Conservation (phyloP, 345 rosid genomes). For the Gossypium turneri region DNA sequence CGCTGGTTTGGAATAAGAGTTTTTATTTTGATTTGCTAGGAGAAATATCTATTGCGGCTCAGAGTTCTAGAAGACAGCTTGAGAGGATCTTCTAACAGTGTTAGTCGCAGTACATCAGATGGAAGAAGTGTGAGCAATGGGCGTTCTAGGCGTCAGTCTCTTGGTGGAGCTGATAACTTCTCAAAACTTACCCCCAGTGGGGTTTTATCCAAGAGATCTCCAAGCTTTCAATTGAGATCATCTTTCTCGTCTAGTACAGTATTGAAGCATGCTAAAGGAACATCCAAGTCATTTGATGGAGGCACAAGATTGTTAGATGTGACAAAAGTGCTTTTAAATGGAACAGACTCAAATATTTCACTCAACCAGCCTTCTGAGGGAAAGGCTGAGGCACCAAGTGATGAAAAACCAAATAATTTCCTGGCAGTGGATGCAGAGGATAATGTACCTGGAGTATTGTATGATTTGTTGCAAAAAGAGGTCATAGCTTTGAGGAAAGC, state of each 20-base stretch:
- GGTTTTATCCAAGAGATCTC: conserved; percentile 60
- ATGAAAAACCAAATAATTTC: conserved; percentile 52
- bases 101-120: conserved; percentile 45
- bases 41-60: conserved; percentile 80
- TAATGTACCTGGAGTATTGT: conserved; percentile 67
- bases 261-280: conserved; percentile 92
- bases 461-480: conserved; percentile 90
- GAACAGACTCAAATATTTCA: conserved; percentile 48
- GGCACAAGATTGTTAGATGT: conserved; percentile 78
- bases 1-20: conserved; percentile 16
- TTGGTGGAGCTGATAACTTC: conserved; percentile 77
- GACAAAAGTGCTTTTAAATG: conserved; percentile 64
- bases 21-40: conserved; percentile 41
- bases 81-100: conserved; percentile 64
- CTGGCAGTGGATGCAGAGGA: conserved; percentile 47
- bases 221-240: conserved; percentile 63
- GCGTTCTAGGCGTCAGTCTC: conserved; percentile 83
- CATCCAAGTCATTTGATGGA: conserved; percentile 94
- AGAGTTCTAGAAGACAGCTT: conserved; percentile 86
- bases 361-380: conserved; percentile 67
- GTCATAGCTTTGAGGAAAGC: conserved; percentile 78
- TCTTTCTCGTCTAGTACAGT: conserved; percentile 56
- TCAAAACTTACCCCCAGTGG: conserved; percentile 74
- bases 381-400: conserved; percentile 36
- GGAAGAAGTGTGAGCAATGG: conserved; percentile 83